phyloP scores from a whole-genome alignment of 768 basidiomycete species.

The Lactarius akahatsu region DNA sequence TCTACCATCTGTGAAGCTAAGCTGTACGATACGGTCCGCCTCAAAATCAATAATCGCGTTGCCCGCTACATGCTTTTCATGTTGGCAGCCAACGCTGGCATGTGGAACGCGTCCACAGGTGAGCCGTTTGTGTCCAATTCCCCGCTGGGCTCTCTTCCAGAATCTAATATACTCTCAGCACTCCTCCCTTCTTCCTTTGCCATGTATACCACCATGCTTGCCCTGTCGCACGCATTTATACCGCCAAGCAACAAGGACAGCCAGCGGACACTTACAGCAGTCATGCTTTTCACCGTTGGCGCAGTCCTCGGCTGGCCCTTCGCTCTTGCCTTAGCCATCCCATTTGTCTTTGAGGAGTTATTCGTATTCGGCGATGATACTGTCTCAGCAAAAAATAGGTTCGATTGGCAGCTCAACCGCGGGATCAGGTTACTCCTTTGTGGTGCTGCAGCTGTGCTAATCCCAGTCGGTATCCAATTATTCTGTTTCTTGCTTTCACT shows the following conservation, averaged over 20 bases:
- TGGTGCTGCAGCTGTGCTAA: slow-evolving; percentile 54
- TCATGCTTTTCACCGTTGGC: slow-evolving; percentile 72
- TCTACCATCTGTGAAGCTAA: slow-evolving; percentile 76
- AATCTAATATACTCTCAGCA: slow-evolving; percentile 47
- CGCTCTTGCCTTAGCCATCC: slow-evolving; percentile 79
- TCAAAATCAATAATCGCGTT: slow-evolving; percentile 82
- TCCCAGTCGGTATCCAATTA: slow-evolving; percentile 52
- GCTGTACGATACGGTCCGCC: slow-evolving; percentile 78
- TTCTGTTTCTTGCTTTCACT: slow-evolving; percentile 5
- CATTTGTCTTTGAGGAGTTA: slow-evolving; percentile 89
- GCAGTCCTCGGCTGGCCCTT: slow-evolving; percentile 98
- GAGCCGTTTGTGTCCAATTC: slow-evolving; percentile 30
- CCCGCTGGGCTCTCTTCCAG: not conserved
- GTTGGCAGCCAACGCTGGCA: slow-evolving; percentile 81
- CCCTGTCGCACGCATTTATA: slow-evolving; percentile 64
- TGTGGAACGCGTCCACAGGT: slow-evolving; percentile 93
- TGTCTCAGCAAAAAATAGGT: slow-evolving; percentile 46
- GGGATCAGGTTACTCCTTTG: slow-evolving; percentile 56
- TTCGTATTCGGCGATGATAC: slow-evolving; percentile 72
- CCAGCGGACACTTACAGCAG: slow-evolving; percentile 61
- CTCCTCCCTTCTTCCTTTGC: slow-evolving; percentile 95
- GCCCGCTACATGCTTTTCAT: slow-evolving; percentile 94
- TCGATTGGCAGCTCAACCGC: slow-evolving; percentile 59
- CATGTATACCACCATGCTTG: slow-evolving; percentile 85
- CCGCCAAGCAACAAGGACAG: slow-evolving; percentile 54